Evolutionary conservation across 257 asterid genomes (phyloP).

Genomic region (Plantago ovata): DNA sequence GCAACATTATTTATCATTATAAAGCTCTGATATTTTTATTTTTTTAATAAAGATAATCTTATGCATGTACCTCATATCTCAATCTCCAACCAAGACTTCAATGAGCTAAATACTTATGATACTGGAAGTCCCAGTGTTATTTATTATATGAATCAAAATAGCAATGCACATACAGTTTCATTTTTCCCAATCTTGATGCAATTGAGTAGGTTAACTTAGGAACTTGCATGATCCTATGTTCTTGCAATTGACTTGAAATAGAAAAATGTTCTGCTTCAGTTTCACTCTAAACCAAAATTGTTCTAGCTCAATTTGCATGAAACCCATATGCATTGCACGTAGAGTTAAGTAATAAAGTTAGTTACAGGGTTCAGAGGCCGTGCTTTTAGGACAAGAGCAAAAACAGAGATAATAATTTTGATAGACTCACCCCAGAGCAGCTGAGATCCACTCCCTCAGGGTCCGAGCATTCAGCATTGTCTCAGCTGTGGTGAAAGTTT

Average conservation of each 20-base stretch:
- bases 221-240: too few species aligned
- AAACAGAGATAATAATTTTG: constrained; percentile 9
- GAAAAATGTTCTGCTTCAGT: too few species aligned
- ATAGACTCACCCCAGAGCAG: constrained; percentile 76
- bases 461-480: constrained; percentile 98
- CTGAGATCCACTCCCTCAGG: constrained; percentile 93
- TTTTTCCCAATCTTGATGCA: neutral
- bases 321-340: too few species aligned
- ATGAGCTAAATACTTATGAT: too few species aligned
- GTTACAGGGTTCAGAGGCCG: neutral
- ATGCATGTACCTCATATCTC: neutral
- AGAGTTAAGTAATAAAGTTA: too few species aligned
- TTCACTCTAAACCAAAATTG: too few species aligned
- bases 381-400: constrained; percentile 5
- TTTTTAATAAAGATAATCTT: neutral
- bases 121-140: neutral
- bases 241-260: too few species aligned
- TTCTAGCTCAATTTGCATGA: too few species aligned
- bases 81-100: neutral
- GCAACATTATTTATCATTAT: neutral
- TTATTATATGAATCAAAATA: neutral
- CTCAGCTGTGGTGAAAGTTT: constrained; percentile 98
- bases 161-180: neutral
- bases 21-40: neutral
- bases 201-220: too few species aligned